Conservation (phyloP, 306 rosid species). For the Rosa rugosa region DNA sequence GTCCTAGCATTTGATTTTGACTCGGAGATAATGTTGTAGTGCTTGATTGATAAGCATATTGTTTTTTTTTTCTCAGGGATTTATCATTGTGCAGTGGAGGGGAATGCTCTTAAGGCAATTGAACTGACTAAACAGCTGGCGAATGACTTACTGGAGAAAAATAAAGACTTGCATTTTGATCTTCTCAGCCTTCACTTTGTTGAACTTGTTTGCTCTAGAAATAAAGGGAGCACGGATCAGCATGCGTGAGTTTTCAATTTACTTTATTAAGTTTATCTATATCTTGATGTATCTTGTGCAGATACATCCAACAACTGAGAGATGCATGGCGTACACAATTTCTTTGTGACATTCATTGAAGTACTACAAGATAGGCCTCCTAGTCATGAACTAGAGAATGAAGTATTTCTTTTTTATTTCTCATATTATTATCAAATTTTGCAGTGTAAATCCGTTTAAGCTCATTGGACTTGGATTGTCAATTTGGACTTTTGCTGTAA, state of each 20-base stretch:
- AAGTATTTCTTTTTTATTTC: too few species aligned
- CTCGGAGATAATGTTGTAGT: conserved; percentile 1
- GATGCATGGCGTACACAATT: conserved; percentile 86
- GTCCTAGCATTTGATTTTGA: neutral
- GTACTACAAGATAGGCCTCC: conserved; percentile 97
- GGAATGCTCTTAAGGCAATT: conserved; percentile 80
- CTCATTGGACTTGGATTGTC: too few species aligned
- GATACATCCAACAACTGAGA: conserved; percentile 96
- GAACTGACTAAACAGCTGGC: conserved; percentile 75
- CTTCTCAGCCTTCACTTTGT: conserved; percentile 91
- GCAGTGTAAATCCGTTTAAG: too few species aligned
- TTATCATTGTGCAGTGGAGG: conserved; percentile 62
- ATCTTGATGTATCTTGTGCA: conserved; percentile 27
- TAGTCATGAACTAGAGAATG: too few species aligned
- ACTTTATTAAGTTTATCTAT: conserved; percentile 5
- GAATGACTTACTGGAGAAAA: conserved; percentile 61
- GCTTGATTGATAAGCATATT: conserved; percentile 21
- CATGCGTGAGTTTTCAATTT: conserved; percentile 73
- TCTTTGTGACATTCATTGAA: conserved; percentile 92
- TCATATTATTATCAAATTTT: too few species aligned
- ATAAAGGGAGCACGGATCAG: conserved; percentile 96
- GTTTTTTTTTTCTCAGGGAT: conserved; percentile 46
- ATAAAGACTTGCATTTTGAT: conserved; percentile 81
- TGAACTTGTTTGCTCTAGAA: conserved; percentile 76
- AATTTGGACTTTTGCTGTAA: too few species aligned